phyloP scores from a whole-genome alignment of 73 alveolate species.

The Paramecium octaurelia region DNA sequence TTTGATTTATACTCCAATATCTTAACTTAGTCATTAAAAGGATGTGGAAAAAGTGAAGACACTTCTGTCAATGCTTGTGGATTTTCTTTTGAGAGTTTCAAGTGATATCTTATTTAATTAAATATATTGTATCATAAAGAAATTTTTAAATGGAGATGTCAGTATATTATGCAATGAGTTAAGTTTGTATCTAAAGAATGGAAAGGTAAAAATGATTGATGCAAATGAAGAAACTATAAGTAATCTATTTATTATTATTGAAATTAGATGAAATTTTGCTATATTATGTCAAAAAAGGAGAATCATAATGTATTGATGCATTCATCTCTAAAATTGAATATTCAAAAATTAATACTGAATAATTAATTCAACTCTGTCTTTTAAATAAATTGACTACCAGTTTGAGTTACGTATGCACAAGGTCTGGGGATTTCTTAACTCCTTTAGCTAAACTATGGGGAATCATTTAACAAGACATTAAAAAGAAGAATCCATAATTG shows the following conservation, averaged over 20 bases:
- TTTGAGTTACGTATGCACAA: conserved; percentile 52
- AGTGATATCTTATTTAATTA: not conserved
- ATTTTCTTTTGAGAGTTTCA: not conserved
- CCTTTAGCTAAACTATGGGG: conserved; percentile 60
- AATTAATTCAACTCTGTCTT: not conserved
- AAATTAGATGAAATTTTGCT: not conserved
- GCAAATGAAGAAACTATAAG: not conserved
- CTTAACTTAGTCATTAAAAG: not conserved
- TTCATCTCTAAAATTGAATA: not conserved
- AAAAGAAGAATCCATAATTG: conserved; percentile 7
- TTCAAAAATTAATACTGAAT: not conserved
- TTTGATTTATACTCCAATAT: not conserved
- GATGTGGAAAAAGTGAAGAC: conserved; percentile 22
- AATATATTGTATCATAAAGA: not conserved
- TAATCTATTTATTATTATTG: not conserved
- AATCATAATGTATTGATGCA: not conserved
- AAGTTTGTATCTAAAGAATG: not conserved
- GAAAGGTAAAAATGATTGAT: not conserved
- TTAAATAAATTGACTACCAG: not conserved
- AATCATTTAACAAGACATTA: not conserved
- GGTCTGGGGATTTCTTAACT: conserved; percentile 61
- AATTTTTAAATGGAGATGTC: not conserved
- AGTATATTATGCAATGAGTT: conserved; percentile 4
- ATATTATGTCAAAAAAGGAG: not conserved
- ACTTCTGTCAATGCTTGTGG: not conserved